phyloP scores from a whole-genome alignment of 495 filamentous ascomycete species.

The Arthonia radiata region DNA sequence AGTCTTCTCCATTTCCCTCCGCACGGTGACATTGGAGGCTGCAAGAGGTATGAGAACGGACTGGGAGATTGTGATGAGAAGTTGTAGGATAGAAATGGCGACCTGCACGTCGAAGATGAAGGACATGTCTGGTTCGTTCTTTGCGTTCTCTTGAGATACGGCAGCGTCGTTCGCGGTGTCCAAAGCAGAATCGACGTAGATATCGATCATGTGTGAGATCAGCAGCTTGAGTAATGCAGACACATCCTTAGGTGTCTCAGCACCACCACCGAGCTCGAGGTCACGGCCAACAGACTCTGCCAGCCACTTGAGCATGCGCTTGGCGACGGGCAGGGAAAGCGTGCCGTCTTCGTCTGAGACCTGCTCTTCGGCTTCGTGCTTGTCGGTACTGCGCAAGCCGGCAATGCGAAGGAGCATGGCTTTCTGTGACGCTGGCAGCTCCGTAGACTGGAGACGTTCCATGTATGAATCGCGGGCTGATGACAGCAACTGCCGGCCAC shows the following conservation, averaged over 20 bases:
- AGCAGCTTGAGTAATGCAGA: constrained; percentile 65
- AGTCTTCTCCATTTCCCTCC: constrained; percentile 73
- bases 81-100: constrained; percentile 67
- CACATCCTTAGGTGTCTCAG: constrained; percentile 85
- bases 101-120: constrained; percentile 58
- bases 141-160: constrained; percentile 46
- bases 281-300: constrained; percentile 88
- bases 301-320: constrained; percentile 94
- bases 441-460: constrained; percentile 59
- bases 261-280: constrained; percentile 62
- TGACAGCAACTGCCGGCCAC: constrained; percentile 56
- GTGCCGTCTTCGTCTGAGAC: constrained; percentile 71
- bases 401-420: constrained; percentile 67
- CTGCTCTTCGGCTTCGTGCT: constrained; percentile 43
- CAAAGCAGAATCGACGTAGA: constrained; percentile 81
- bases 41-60: constrained; percentile 81
- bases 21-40: constrained; percentile 63
- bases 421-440: constrained; percentile 62
- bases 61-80: constrained; percentile 76
- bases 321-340: constrained; percentile 60
- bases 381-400: constrained; percentile 24
- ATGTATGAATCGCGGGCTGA: constrained; percentile 68
- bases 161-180: constrained; percentile 53
- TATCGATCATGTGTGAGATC: constrained; percentile 69
- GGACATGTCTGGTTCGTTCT: constrained; percentile 65